Evolutionary conservation across 2,329 filamentous ascomycete genomes (phyloP).

Genomic region (Geosmithia putterillii): DNA sequence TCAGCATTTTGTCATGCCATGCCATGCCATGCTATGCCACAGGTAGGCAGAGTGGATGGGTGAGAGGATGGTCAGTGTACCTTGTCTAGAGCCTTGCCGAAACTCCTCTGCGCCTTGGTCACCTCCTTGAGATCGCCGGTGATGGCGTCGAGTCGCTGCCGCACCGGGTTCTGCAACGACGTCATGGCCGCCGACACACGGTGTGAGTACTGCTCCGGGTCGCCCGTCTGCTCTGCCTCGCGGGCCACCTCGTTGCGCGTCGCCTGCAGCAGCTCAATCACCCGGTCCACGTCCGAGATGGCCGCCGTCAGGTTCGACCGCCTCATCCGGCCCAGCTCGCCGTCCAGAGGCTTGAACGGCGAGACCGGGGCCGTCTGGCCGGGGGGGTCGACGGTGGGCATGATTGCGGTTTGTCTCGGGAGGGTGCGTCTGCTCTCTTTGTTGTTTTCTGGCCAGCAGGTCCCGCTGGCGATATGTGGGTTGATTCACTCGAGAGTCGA

Average conservation of each 20-base stretch:
- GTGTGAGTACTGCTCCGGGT: constrained; percentile 26
- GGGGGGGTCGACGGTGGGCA: constrained; percentile 21
- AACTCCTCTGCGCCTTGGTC: constrained; percentile 69
- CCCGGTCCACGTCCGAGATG: constrained; percentile 69
- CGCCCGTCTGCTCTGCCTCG: constrained; percentile 1
- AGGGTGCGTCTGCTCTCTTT: no score
- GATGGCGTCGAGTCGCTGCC: constrained; percentile 66
- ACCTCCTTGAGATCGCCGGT: constrained; percentile 75
- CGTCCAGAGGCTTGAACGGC: constrained; percentile 46
- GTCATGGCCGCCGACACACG: constrained; percentile 64
- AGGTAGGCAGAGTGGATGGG: not conserved
- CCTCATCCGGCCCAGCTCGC: constrained; percentile 62
- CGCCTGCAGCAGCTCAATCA: constrained; percentile 63
- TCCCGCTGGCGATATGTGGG: no score
- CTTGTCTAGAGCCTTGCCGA: constrained; percentile 76
- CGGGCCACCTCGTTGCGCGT: constrained; percentile 63
- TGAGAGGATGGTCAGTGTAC: constrained; percentile 25
- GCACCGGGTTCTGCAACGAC: constrained; percentile 77
- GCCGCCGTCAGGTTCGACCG: constrained; percentile 56
- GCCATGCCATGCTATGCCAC: no score
- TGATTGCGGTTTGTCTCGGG: constrained; percentile 7
- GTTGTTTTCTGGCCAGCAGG: not conserved
- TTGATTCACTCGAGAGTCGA: no score
- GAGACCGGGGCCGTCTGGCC: constrained; percentile 23
- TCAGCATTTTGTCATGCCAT: constrained; percentile 10